These are phyloP conservation scores for Lenwebbia sp. DNA, from an alignment of 345 rosid genomes.

Conservation along the genomic window DNA sequence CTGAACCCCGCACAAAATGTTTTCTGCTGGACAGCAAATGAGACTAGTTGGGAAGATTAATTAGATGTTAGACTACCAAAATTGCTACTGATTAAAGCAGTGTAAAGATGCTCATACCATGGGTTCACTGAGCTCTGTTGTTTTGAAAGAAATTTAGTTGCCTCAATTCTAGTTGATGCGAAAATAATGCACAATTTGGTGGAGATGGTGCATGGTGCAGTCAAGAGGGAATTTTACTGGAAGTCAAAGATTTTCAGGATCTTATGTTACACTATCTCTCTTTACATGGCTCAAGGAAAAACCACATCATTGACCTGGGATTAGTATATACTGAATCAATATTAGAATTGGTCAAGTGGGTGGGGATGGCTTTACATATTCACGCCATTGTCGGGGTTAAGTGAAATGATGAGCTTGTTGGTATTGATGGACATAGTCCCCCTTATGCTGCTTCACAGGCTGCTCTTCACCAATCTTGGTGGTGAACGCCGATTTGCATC, in stretches of 20 bases:
- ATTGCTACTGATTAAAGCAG: background rate
- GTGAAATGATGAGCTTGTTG: background rate
- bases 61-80: background rate
- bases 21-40: background rate
- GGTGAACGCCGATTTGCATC: constrained; percentile 99
- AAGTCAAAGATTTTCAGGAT: background rate
- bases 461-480: constrained; percentile 87
- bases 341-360: background rate
- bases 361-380: background rate
- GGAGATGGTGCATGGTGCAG: background rate
- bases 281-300: background rate
- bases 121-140: background rate
- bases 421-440: background rate
- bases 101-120: background rate
- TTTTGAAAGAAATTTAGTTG: background rate
- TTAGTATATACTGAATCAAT: background rate
- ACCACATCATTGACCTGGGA: background rate
- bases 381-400: background rate
- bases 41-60: background rate
- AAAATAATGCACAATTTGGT: background rate
- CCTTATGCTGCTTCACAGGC: constrained; percentile 26
- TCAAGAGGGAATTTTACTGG: background rate
- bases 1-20: background rate
- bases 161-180: background rate
- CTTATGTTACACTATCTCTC: background rate